These are phyloP conservation scores for Chytridiales sp. DNA, from an alignment of 371 early-diverging fungal species.

Conservation along the genomic window DNA sequence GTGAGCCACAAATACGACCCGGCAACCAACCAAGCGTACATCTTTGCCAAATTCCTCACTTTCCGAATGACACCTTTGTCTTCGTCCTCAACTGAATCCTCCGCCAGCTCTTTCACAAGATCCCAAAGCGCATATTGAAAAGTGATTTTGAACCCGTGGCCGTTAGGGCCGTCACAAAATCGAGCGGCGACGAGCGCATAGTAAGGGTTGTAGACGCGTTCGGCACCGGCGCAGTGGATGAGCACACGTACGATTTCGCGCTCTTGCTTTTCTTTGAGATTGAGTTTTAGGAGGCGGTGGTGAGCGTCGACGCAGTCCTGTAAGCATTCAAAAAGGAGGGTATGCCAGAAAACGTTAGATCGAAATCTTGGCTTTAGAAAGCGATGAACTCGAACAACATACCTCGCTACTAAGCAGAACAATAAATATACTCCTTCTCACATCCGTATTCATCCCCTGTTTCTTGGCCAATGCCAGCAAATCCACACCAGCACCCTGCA, in stretches of 20 bases:
- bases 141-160: constrained; percentile 84
- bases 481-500: constrained; percentile 14
- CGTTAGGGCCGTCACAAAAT: constrained; percentile 70
- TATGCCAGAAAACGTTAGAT: not conserved
- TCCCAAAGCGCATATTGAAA: constrained; percentile 96
- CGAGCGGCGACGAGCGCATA: constrained; percentile 82
- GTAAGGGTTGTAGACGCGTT: constrained; percentile 90
- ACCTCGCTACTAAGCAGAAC: constrained; percentile 88
- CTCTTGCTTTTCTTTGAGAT: constrained; percentile 84
- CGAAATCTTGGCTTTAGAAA: not conserved
- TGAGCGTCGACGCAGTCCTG: constrained; percentile 93
- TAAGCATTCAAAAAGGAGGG: not conserved
- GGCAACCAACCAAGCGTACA: constrained; percentile 37
- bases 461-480: constrained; percentile 77
- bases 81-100: constrained; percentile 10
- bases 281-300: constrained; percentile 77
- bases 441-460: constrained; percentile 95
- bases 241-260: constrained; percentile 93
- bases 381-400: constrained; percentile 11
- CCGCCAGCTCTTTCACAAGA: constrained; percentile 41
- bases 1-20: constrained; percentile 27
- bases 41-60: constrained; percentile 38
- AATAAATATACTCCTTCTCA: constrained; percentile 88
- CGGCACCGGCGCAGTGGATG: constrained; percentile 85
- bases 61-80: constrained; percentile 25